Evolutionary conservation across 1,284 basidiomycete genomes (phyloP).

Genomic region (Chalciporus sp.): DNA sequence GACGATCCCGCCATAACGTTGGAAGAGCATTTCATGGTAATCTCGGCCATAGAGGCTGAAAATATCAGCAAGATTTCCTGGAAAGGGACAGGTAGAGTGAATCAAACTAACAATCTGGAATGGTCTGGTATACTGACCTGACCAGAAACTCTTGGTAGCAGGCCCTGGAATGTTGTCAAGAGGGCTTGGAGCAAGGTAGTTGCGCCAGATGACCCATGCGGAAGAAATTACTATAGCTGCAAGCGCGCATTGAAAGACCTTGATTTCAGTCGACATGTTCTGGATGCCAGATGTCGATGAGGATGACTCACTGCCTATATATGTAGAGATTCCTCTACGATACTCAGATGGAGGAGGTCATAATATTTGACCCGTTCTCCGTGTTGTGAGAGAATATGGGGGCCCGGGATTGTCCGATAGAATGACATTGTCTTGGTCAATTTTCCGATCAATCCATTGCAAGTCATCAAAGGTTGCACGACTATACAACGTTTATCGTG

Average conservation of each 20-base stretch:
- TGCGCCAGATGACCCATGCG: background rate
- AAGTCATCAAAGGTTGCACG: too few species aligned
- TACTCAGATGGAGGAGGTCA: too few species aligned
- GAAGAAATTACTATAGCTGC: background rate
- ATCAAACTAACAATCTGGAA: background rate
- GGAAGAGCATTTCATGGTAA: background rate
- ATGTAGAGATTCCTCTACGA: too few species aligned
- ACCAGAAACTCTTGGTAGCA: background rate
- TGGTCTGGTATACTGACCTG: background rate
- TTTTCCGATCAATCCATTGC: too few species aligned
- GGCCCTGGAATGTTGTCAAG: background rate
- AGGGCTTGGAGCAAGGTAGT: background rate
- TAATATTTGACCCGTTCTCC: too few species aligned
- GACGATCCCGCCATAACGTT: background rate
- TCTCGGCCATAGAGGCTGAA: background rate
- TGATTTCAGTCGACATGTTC: background rate
- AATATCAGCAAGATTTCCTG: background rate
- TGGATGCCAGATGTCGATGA: background rate
- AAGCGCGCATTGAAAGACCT: background rate
- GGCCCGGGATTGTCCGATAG: too few species aligned
- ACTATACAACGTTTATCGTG: too few species aligned
- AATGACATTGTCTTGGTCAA: too few species aligned
- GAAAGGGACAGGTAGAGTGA: background rate
- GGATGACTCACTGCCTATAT: background rate
- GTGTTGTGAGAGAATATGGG: too few species aligned